A percentile compares a stretch with the other conserved stretches of the same genome.
Evolutionary conservation across 2,329 filamentous ascomycete species (phyloP).

Genomic region (Penicillium hesseltinei): DNA sequence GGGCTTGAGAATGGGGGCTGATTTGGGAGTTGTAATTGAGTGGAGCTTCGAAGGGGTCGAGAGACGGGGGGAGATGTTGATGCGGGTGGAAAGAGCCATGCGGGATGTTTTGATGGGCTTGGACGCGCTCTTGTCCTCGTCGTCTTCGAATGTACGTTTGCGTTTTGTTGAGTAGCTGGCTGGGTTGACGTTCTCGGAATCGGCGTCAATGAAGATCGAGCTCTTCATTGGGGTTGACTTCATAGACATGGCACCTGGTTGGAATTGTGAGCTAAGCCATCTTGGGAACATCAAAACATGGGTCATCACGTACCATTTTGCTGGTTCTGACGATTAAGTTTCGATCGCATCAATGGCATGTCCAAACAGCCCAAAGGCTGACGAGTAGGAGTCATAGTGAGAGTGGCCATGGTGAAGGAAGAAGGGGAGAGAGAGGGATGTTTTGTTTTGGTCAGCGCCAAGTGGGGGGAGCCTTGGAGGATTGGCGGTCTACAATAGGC

Average conservation of each 20-base stretch:
- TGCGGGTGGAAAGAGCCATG: slow-evolving; percentile 31
- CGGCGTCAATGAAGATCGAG: slow-evolving; percentile 23
- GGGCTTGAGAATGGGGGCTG: slow-evolving; percentile 62
- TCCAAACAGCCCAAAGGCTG: slow-evolving; percentile 39
- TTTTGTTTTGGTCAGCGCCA: slow-evolving; percentile 29
- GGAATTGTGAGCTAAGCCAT: slow-evolving; percentile 10
- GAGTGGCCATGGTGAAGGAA: slow-evolving; percentile 30
- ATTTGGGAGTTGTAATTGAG: slow-evolving; percentile 38
- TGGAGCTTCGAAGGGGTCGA: slow-evolving; percentile 27
- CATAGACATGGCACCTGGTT: background rate
- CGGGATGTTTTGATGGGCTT: slow-evolving; percentile 53
- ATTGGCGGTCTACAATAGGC: slow-evolving; percentile 22
- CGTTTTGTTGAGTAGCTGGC: slow-evolving; percentile 50
- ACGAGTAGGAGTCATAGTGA: slow-evolving; percentile 37
- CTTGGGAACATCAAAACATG: background rate
- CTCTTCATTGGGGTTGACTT: slow-evolving; percentile 18
- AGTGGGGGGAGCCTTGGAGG: slow-evolving; percentile 24
- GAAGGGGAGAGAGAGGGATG: slow-evolving; percentile 2
- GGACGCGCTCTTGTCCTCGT: slow-evolving; percentile 32
- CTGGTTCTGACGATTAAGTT: slow-evolving; percentile 35
- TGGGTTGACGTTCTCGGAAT: slow-evolving; percentile 58
- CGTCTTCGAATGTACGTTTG: slow-evolving; percentile 37
- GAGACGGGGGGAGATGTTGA: slow-evolving; percentile 21
- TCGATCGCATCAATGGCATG: slow-evolving; percentile 32
- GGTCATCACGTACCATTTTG: slow-evolving; percentile 29